A percentile compares a stretch with the other conserved stretches of the same genome.
Conservation (phyloP, 1,284 basidiomycete genomes). For the Leccinum subspadiceum region DNA sequence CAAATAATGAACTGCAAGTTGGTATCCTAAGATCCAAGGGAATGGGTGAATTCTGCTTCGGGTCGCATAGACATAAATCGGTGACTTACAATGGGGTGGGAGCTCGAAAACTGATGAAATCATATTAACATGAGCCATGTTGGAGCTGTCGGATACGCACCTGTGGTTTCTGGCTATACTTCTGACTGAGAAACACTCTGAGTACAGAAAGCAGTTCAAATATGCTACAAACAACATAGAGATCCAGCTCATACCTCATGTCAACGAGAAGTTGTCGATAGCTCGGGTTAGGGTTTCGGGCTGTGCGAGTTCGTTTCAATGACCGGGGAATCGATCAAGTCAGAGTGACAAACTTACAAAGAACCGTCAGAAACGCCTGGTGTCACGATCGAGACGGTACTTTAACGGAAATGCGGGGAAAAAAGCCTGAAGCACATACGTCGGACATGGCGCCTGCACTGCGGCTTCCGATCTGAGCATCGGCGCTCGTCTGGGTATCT, state of each 20-base stretch:
- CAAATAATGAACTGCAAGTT: constrained; percentile 31
- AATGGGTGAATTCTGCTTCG: not conserved
- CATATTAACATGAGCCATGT: constrained; percentile 2
- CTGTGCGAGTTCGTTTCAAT: constrained; percentile 33
- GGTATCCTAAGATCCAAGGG: constrained; percentile 25
- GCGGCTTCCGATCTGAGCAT: constrained; percentile 76
- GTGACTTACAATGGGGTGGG: constrained; percentile 73
- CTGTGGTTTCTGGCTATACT: constrained; percentile 88
- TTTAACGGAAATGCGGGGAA: not conserved
- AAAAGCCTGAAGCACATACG: constrained; percentile 39
- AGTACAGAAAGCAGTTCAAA: not conserved
- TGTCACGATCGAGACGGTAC: constrained; percentile 19
- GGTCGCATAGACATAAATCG: not conserved
- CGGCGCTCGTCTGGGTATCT: constrained; percentile 91
- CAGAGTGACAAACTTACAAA: constrained; percentile 41
- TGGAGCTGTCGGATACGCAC: constrained; percentile 32
- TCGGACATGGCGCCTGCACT: constrained; percentile 89
- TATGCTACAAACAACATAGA: not conserved
- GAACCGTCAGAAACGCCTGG: constrained; percentile 72
- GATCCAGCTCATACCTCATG: constrained; percentile 50
- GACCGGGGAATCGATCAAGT: constrained; percentile 7
- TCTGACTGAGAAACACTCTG: constrained; percentile 54
- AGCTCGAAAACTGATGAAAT: constrained; percentile 57
- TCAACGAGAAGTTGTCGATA: constrained; percentile 78
- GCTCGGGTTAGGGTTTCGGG: constrained; percentile 67